phyloP scores from a whole-genome alignment of 352 stramenopile genomes.

The Globisporangium cystogenes region DNA sequence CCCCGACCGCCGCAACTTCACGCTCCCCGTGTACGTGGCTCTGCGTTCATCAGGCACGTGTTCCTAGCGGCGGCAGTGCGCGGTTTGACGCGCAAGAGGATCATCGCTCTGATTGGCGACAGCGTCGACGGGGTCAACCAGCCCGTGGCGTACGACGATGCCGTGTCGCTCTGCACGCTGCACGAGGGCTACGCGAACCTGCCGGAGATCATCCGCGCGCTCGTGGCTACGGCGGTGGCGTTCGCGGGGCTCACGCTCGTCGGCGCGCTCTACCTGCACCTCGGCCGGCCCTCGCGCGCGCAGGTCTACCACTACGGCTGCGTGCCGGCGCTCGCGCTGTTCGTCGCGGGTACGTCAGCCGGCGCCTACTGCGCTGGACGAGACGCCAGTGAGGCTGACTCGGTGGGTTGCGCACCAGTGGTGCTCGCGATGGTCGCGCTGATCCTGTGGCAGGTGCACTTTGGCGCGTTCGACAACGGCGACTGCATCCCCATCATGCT shows the following conservation, averaged over 20 bases:
- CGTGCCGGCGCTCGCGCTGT: constrained; percentile 45
- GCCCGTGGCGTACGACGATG: constrained; percentile 14
- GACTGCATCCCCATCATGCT: constrained; percentile 68
- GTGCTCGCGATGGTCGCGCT: constrained; percentile 39
- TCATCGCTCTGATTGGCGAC: too few species aligned
- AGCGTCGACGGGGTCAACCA: constrained; percentile 9
- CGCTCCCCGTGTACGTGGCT: constrained; percentile 20
- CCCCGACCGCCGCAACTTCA: constrained; percentile 16
- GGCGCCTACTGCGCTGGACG: not conserved
- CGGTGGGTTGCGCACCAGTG: constrained; percentile 12
- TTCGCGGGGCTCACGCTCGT: constrained; percentile 36
- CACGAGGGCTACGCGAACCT: constrained; percentile 22
- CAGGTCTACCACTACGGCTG: constrained; percentile 54
- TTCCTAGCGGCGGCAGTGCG: too few species aligned
- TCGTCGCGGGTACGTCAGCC: constrained; percentile 25
- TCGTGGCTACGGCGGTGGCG: constrained; percentile 43
- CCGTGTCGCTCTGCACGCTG: constrained; percentile 27
- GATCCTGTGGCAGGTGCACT: constrained; percentile 53
- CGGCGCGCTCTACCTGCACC: constrained; percentile 54
- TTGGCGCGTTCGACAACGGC: constrained; percentile 54
- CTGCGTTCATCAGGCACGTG: too few species aligned
- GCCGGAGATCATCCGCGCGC: constrained; percentile 27
- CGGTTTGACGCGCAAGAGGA: too few species aligned
- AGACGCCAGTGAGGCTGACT: not conserved
- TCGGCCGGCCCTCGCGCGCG: constrained; percentile 54